These are phyloP conservation scores for Solanum neorickii DNA, from an alignment of 257 asterid species.

Conservation along the genomic window DNA sequence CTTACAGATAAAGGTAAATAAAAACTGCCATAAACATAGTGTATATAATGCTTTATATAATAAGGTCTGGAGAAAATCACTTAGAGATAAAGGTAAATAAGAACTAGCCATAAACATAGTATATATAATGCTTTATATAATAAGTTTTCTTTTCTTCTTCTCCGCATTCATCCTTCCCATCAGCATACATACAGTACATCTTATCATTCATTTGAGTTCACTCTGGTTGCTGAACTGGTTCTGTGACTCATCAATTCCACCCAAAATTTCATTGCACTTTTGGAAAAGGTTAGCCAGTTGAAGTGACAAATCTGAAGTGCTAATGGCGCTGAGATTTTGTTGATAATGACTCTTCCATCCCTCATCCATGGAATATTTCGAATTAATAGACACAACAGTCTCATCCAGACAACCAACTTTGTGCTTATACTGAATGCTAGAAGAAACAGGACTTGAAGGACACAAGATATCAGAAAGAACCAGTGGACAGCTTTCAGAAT, in stretches of 20 bases:
- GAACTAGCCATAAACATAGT: background rate
- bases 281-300: background rate
- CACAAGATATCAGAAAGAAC: background rate
- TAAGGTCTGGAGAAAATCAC: background rate
- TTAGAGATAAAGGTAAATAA: background rate
- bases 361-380: background rate
- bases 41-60: background rate
- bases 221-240: background rate
- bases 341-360: background rate
- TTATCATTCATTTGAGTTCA: background rate
- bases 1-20: background rate
- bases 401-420: background rate
- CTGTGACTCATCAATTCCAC: background rate
- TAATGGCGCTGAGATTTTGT: background rate
- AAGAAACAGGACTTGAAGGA: background rate
- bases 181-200: background rate
- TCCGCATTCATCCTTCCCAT: background rate
- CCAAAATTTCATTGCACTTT: constrained; percentile 1
- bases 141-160: background rate
- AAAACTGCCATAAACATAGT: background rate
- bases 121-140: background rate
- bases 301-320: background rate
- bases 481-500: background rate
- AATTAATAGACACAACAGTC: background rate
- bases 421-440: background rate